Base-by-base conservation (phyloP, 2,329 filamentous ascomycete species). In the Sclerotinia trifoliorum region DNA sequence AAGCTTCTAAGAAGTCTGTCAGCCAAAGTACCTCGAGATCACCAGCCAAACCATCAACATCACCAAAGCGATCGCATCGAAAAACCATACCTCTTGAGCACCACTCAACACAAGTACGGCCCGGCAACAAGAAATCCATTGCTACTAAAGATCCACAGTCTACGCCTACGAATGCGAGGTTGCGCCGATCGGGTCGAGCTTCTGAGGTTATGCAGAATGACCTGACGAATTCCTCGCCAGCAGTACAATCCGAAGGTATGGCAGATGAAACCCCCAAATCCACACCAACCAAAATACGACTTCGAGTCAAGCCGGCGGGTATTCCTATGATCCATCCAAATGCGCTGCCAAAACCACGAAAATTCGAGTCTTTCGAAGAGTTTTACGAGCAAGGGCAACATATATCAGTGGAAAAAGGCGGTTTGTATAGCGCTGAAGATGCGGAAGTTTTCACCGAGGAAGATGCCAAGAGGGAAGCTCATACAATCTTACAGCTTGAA, bases 401-500 rank as follows among this genome's bases (percentile, higher is more conserved):
- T 4, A 81, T 88, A 62, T 82, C 86, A 5, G 81, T 88, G 5
- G 83, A 86, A 60, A 81, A 87, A 60, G 87, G 87, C 44, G 88
- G 88, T 6, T 71, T 78, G 19, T 79, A 86, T n/a, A 76, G 80
- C 3, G 78, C 81, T 2, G 86, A 90, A 67, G 85, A 89, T 80
- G 85, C 83, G 0, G 81, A 83, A 0, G 77, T 78, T 21, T 86
- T 85, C 72, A 89, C 88, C 1, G 82, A 87, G 15, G 86, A 90
- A 65, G 83, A 86, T 75, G 88, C 89, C 2, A 77, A 80, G 56
- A 83, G 85, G 65, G 93, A 97, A 78, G 93, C 92, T 1, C 80
- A 80, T 21, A 80, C 88, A n/a, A 86, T 95, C 24, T 73, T 87
- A 68, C 86, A 87, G 44, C 87, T 97, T 39, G 87, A 93, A 72